These are phyloP conservation scores for Metschnikowia amazonensis DNA, from an alignment of 805 yeast genomes.

Conservation along the genomic window DNA sequence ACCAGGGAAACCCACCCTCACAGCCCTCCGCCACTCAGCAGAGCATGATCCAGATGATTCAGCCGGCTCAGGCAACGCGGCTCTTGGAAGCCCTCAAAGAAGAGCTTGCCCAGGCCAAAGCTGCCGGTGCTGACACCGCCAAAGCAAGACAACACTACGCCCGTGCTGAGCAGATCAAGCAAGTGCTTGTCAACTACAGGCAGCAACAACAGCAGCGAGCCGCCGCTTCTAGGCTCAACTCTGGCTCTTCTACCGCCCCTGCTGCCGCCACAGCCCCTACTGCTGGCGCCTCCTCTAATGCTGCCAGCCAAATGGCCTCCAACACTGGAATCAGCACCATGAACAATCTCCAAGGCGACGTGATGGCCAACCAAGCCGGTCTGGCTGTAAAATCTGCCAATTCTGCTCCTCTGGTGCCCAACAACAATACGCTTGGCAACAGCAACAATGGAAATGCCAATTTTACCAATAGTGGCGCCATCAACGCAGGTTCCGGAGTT, in stretches of 20 bases:
- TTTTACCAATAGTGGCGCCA: not conserved
- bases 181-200: conserved; percentile 53
- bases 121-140: conserved; percentile 44
- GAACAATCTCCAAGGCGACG: not conserved
- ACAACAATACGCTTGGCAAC: not conserved
- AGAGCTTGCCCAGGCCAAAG: conserved; percentile 58
- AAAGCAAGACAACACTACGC: conserved; percentile 60
- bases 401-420: not conserved
- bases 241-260: not conserved
- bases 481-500: not conserved
- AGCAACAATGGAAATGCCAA: not conserved
- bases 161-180: conserved; percentile 62
- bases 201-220: conserved; percentile 44
- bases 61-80: conserved; percentile 53
- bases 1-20: conserved; percentile 4
- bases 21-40: conserved; percentile 13
- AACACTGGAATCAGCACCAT: not conserved
- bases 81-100: conserved; percentile 55
- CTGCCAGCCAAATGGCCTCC: not conserved
- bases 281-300: not conserved
- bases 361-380: not conserved
- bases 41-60: conserved; percentile 24
- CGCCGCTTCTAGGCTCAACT: conserved; percentile 11
- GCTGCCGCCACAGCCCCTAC: not conserved
- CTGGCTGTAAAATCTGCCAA: not conserved